Evolutionary conservation across 2,329 filamentous ascomycete genomes (phyloP), one percentile per base, ranked within the genome.

Genomic region (Microdochium trichocladiopsis): DNA sequence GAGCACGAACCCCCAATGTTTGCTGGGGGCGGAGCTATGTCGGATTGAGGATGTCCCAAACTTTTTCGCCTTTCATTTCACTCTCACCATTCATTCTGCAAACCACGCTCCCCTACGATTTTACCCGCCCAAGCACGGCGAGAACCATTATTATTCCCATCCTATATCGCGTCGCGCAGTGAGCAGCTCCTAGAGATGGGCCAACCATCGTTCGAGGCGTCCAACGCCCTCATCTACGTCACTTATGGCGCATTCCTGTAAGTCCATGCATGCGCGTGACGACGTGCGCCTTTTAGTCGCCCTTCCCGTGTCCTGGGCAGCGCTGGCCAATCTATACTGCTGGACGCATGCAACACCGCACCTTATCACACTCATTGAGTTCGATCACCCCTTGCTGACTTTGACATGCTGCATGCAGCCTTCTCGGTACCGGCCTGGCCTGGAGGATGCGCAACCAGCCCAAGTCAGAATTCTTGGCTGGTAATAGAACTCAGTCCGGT

Each of bases 401-500:
- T 49, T 8, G 9, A 31, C 45, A 18, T 23, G 6, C 18, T 47
- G 33, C 65, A 90, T 47, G 33, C 65, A 90, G 87, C 16, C 60
- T 87, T 48, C 69, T 86, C 62, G 89, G 89, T 57, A 79, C 77
- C 25, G 73, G 66, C 52, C 69, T 83, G 50, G 80, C 80, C 53
- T 83, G 78, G 79, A 73, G 61, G 55, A 74, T 82, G 72, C 75
- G 78, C 60, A 72, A 77, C 56, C 85, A 90, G 72, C 74, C 79
- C 57, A 88, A 86, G 70, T 76, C 77, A 54, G 81, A 90, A 62
- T 91, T 87, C 69, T 75, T 93, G 55, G 79, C 87, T 51, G 83
- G 84, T 64, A 92, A 92, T 66, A 79, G 88, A 69, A 91, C 88
- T 72, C 89, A 93, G 75, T 88, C 86, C 76, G 89, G 89, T 93